phyloP scores from a whole-genome alignment of 495 filamentous ascomycete species.

The Penicillium manginii region DNA sequence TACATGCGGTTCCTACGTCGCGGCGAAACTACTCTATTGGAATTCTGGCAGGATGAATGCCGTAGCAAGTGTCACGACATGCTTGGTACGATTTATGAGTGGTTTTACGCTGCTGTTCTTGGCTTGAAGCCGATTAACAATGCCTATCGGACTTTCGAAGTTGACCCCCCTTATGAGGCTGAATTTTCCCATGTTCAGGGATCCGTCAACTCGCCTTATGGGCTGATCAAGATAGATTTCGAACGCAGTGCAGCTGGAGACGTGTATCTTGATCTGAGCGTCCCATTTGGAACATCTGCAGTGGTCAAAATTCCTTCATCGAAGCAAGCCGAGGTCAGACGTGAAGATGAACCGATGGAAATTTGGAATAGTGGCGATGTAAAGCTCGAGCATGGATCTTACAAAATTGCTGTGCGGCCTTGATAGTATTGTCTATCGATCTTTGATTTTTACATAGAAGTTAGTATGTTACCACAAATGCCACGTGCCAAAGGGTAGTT shows the following conservation, averaged over 20 bases:
- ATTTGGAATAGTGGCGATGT: not conserved
- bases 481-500: too few species aligned
- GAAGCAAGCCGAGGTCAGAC: not conserved
- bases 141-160: conserved; percentile 25
- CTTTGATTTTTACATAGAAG: too few species aligned
- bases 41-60: conserved; percentile 37
- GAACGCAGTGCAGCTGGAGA: conserved; percentile 1
- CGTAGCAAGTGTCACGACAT: conserved; percentile 36
- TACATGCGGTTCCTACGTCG: conserved; percentile 37
- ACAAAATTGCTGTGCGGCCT: not conserved
- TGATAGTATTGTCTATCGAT: not conserved
- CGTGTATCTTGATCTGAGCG: conserved; percentile 6
- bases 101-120: conserved; percentile 33
- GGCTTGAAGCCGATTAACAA: conserved; percentile 26
- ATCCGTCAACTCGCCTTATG: conserved; percentile 31
- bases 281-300: conserved; percentile 21
- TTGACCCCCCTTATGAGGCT: conserved; percentile 25
- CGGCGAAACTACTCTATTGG: conserved; percentile 31
- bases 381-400: conserved; percentile 6
- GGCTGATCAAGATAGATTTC: conserved; percentile 27
- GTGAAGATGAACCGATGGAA: not conserved
- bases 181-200: conserved; percentile 33
- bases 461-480: too few species aligned
- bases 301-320: conserved; percentile 6
- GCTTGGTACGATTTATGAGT: conserved; percentile 39